phyloP scores from a whole-genome alignment of 495 filamentous ascomycete species.

The Hypoxylon trugodes region DNA sequence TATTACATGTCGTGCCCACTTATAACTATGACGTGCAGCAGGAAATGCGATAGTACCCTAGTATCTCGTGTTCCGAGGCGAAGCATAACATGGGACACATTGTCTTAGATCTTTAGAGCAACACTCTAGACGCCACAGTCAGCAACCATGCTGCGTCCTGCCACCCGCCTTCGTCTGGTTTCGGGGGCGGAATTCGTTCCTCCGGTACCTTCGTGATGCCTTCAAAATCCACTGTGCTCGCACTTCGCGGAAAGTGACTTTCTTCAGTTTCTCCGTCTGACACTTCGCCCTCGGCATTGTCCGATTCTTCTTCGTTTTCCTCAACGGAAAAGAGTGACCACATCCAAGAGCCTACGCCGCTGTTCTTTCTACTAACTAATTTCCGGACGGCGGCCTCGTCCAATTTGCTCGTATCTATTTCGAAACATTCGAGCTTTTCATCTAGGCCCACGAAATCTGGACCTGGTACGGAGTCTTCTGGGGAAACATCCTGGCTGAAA shows the following conservation, averaged over 20 bases:
- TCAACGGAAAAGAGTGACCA: constrained; percentile 81
- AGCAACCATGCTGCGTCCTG: constrained; percentile 87
- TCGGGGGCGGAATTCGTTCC: constrained; percentile 53
- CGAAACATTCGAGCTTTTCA: constrained; percentile 54
- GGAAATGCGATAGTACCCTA: constrained; percentile 6
- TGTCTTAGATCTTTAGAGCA: constrained; percentile 59
- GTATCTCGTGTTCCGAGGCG: constrained; percentile 10
- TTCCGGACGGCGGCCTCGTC: constrained; percentile 65
- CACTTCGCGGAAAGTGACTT: constrained; percentile 44
- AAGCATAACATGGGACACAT: constrained; percentile 2
- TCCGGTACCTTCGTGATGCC: constrained; percentile 34
- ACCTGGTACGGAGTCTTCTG: constrained; percentile 52
- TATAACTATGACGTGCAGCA: constrained; percentile 20
- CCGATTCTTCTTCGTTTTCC: constrained; percentile 61
- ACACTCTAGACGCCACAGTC: constrained; percentile 74
- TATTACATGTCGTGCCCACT: constrained; percentile 14
- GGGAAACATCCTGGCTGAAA: constrained; percentile 48
- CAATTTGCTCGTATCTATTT: constrained; percentile 50
- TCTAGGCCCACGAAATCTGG: constrained; percentile 69
- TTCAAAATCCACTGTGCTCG: constrained; percentile 44
- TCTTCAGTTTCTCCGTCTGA: constrained; percentile 50
- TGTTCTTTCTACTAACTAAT: constrained; percentile 66
- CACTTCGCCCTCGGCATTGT: constrained; percentile 49
- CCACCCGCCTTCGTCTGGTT: constrained; percentile 69
- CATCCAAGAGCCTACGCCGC: constrained; percentile 78